Percentiles rank a stretch among this genome's conserved stretches.
Conservation (phyloP, 1,284 basidiomycete genomes). For the Trichosporon sp. region DNA sequence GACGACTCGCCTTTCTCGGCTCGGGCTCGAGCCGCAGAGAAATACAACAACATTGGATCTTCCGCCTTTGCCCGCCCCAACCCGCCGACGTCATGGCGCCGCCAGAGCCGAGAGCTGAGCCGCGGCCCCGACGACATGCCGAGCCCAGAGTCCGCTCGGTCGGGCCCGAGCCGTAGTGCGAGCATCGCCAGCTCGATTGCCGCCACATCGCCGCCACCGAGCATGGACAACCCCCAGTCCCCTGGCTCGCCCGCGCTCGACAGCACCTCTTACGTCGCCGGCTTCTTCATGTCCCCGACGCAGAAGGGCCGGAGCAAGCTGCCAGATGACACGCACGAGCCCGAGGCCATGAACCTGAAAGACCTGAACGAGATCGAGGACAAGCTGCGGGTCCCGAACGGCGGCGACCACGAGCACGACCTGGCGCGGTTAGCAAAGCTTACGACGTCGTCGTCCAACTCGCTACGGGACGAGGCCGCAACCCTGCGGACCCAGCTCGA, state of each 20-base stretch:
- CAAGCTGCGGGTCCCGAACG: not conserved
- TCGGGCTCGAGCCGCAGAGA: constrained; percentile 26
- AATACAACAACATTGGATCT: constrained; percentile 21
- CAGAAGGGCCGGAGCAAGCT: not conserved
- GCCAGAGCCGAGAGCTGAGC: constrained; percentile 22
- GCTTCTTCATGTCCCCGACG: not conserved
- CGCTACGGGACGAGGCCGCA: not conserved
- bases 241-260: constrained; percentile 32
- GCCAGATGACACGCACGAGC: not conserved
- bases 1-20: constrained; percentile 29
- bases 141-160: constrained; percentile 10
- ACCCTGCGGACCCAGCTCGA: constrained; percentile 65
- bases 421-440: not conserved
- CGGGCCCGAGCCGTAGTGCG: not conserved
- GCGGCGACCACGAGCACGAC: not conserved
- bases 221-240: constrained; percentile 24
- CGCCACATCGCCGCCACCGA: constrained; percentile 1
- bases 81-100: constrained; percentile 21
- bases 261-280: constrained; percentile 31
- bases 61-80: constrained; percentile 26
- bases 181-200: constrained; percentile 8
- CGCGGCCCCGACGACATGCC: constrained; percentile 25
- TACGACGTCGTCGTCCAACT: not conserved
- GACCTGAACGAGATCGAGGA: constrained; percentile 1
- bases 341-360: not conserved